Evolutionary conservation across 2,329 filamentous ascomycete genomes (phyloP).

Genomic region (Pestalotiopsis sp.): DNA sequence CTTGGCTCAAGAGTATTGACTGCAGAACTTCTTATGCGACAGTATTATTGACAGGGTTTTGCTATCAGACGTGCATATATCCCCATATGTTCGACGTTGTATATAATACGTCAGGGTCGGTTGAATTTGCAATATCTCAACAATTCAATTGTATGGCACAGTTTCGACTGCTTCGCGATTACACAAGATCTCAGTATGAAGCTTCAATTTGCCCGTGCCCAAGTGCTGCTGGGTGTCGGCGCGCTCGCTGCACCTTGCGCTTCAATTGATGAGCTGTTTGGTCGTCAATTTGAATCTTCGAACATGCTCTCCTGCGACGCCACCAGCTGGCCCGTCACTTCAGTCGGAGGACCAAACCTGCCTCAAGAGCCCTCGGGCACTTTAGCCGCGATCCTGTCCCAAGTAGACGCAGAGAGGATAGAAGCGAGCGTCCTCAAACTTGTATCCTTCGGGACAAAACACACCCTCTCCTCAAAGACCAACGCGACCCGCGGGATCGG

Average conservation of each 20-base stretch:
- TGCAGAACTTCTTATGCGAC: background rate
- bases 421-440: slow-evolving; percentile 52
- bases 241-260: background rate
- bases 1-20: background rate
- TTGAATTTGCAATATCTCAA: background rate
- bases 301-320: slow-evolving; percentile 24
- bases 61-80: slow-evolving; percentile 1
- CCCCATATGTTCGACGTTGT: background rate
- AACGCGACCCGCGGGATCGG: slow-evolving; percentile 52
- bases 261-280: background rate
- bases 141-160: background rate
- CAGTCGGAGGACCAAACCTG: slow-evolving; percentile 24
- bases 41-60: slow-evolving; percentile 4
- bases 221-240: background rate
- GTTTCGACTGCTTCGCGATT: too few relatives aligned
- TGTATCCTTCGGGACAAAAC: slow-evolving; percentile 56
- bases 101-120: background rate
- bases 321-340: slow-evolving; percentile 29
- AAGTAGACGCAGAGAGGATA: slow-evolving; percentile 41
- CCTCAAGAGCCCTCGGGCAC: slow-evolving; percentile 26
- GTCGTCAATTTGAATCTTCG: background rate
- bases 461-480: slow-evolving; percentile 55
- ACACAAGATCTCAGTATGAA: background rate
- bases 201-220: background rate
- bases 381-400: slow-evolving; percentile 28